phyloP scores from a whole-genome alignment of 768 basidiomycete genomes.

The Lactarius vividus region DNA sequence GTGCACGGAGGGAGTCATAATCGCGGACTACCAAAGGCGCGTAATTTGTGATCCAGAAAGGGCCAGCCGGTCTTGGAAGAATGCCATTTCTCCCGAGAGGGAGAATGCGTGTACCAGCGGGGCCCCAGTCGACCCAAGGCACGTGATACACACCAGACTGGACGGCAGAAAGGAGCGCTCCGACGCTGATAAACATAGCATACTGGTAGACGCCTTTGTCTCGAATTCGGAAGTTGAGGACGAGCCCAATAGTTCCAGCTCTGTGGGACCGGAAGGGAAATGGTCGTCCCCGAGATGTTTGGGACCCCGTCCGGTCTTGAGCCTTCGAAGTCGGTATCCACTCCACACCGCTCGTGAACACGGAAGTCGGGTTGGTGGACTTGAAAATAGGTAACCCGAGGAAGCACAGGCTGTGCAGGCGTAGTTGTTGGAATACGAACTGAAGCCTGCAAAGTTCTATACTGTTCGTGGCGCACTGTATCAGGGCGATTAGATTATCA shows the following conservation, averaged over 20 bases:
- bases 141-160: not conserved
- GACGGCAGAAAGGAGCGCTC: not conserved
- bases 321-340: slow-evolving; percentile 9
- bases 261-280: slow-evolving; percentile 17
- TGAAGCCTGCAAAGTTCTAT: slow-evolving; percentile 10
- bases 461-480: slow-evolving; percentile 2
- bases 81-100: not conserved
- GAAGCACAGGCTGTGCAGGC: slow-evolving; percentile 3
- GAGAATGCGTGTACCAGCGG: slow-evolving; percentile 10
- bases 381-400: slow-evolving; percentile 2
- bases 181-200: slow-evolving; percentile 12
- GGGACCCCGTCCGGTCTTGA: not conserved
- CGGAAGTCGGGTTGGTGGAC: no score
- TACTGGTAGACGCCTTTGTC: not conserved
- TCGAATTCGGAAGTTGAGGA: not conserved
- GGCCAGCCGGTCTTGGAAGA: slow-evolving; percentile 8
- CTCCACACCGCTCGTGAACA: not conserved
- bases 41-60: slow-evolving; percentile 9
- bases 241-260: slow-evolving; percentile 6
- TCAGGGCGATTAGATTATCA: slow-evolving; percentile 6
- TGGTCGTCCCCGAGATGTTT: slow-evolving; percentile 1
- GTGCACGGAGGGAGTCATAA: slow-evolving; percentile 6
- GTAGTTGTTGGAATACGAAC: not conserved
- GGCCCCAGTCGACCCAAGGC: slow-evolving; percentile 16
- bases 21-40: slow-evolving; percentile 17